Evolutionary conservation across 2,329 filamentous ascomycete genomes (phyloP).

Genomic region (Dactylellina haptotyla): DNA sequence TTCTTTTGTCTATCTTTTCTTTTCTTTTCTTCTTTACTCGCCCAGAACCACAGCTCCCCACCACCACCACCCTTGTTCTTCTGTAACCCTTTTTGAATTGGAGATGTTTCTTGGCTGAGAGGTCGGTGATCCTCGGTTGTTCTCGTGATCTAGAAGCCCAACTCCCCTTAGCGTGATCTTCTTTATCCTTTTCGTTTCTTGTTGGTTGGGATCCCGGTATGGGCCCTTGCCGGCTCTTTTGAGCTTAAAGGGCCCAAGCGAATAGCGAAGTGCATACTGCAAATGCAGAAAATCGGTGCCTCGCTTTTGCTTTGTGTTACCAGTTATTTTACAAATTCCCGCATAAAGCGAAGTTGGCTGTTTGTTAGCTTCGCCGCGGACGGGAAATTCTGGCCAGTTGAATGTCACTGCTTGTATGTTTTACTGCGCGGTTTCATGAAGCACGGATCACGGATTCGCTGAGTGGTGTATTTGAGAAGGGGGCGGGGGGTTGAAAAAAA

Average conservation of each 20-base stretch:
- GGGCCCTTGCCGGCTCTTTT: constrained; percentile 1
- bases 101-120: not conserved
- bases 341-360: constrained; percentile 15
- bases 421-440: not conserved
- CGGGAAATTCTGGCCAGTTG: not conserved
- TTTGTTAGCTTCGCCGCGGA: too few species aligned
- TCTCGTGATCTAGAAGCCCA: constrained; percentile 45
- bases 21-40: not conserved
- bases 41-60: too few species aligned
- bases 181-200: constrained; percentile 16
- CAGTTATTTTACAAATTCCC: constrained; percentile 34
- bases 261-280: constrained; percentile 25
- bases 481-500: too few species aligned
- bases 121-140: constrained; percentile 16
- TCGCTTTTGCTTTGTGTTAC: constrained; percentile 43
- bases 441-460: not conserved
- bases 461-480: too few species aligned
- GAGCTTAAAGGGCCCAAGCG: constrained; percentile 21
- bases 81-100: not conserved
- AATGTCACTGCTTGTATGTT: not conserved
- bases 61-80: not conserved
- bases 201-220: not conserved
- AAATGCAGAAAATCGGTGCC: constrained; percentile 25
- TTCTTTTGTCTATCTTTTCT: too few species aligned
- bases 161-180: constrained; percentile 5